phyloP scores from a whole-genome alignment of 2,329 filamentous ascomycete genomes.

The Clonostachys byssicola region DNA sequence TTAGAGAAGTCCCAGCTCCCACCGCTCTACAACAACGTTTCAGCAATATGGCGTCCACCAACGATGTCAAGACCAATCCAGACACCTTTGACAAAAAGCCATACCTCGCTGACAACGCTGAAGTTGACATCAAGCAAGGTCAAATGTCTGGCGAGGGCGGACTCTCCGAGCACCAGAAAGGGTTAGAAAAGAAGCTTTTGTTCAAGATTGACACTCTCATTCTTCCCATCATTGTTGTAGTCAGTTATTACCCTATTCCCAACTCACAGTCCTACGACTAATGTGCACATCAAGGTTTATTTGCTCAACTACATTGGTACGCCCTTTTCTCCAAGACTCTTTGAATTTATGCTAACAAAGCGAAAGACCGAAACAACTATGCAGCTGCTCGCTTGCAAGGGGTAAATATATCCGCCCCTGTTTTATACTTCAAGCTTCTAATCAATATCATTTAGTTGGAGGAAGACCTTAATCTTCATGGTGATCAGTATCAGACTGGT shows the following conservation, averaged over 20 bases:
- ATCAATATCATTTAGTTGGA: conserved; percentile 1
- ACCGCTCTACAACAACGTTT: too few relatives aligned
- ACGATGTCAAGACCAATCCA: too few relatives aligned
- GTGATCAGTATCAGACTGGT: conserved; percentile 14
- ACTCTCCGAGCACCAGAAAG: not conserved
- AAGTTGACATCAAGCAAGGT: too few relatives aligned
- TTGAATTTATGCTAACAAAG: not conserved
- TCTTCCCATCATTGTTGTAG: not conserved
- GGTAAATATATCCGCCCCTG: too few relatives aligned
- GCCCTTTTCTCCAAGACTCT: not conserved
- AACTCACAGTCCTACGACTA: too few relatives aligned
- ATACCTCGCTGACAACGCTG: too few relatives aligned
- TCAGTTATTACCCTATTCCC: too few relatives aligned
- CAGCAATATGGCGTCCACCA: too few relatives aligned
- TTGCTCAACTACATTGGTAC: conserved; percentile 31
- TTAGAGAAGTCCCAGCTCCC: too few relatives aligned
- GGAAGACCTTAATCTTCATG: conserved; percentile 18
- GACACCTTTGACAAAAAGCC: too few relatives aligned
- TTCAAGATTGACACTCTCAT: not conserved
- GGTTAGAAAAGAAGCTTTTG: not conserved
- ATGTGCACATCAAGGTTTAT: conserved; percentile 12
- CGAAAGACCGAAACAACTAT: conserved; percentile 3
- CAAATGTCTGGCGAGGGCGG: too few relatives aligned
- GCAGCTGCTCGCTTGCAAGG: conserved; percentile 4
- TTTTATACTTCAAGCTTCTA: too few relatives aligned